These are phyloP conservation scores for Alternaria viburni DNA, from an alignment of 2,329 filamentous ascomycete genomes.

Conservation along the genomic window DNA sequence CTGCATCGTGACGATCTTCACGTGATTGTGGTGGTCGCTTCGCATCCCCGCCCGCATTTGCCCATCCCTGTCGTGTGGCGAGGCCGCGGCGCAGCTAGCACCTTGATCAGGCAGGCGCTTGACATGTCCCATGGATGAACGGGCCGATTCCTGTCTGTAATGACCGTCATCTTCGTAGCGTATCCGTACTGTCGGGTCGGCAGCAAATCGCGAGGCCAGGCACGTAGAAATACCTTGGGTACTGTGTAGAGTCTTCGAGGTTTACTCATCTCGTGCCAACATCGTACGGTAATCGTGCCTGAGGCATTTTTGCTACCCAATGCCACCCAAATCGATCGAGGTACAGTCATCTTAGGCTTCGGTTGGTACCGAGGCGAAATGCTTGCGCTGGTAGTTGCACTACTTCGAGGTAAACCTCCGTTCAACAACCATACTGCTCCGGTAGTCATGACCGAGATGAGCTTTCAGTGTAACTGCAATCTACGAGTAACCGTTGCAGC, in stretches of 20 bases:
- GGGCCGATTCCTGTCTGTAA: conserved; percentile 21
- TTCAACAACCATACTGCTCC: not conserved
- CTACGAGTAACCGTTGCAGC: conserved; percentile 4
- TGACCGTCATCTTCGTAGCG: conserved; percentile 14
- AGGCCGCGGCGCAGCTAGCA: conserved; percentile 6
- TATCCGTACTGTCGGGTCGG: conserved; percentile 9
- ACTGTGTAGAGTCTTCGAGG: conserved; percentile 6
- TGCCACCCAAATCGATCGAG: not conserved
- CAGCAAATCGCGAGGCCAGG: conserved; percentile 1
- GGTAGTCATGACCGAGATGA: conserved; percentile 5
- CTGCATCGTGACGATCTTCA: conserved; percentile 11
- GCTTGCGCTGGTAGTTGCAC: conserved; percentile 2
- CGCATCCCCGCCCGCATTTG: not conserved
- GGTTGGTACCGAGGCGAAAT: not conserved
- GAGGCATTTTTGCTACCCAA: not conserved
- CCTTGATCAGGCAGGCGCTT: conserved; percentile 19
- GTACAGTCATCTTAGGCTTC: conserved; percentile 2
- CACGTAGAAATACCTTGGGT: conserved; percentile 2
- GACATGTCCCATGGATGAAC: conserved; percentile 17
- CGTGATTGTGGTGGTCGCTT: conserved; percentile 10
- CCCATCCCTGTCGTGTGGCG: conserved; percentile 5
- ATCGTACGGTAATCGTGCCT: conserved; percentile 3
- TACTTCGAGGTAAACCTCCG: not conserved
- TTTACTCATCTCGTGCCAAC: not conserved
- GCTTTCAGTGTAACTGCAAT: conserved; percentile 2